Evolutionary conservation across 177 flowering plant species (phyloP), one percentile per base, ranked within the genome.

Genomic region (Tripterygium wilfordii): DNA sequence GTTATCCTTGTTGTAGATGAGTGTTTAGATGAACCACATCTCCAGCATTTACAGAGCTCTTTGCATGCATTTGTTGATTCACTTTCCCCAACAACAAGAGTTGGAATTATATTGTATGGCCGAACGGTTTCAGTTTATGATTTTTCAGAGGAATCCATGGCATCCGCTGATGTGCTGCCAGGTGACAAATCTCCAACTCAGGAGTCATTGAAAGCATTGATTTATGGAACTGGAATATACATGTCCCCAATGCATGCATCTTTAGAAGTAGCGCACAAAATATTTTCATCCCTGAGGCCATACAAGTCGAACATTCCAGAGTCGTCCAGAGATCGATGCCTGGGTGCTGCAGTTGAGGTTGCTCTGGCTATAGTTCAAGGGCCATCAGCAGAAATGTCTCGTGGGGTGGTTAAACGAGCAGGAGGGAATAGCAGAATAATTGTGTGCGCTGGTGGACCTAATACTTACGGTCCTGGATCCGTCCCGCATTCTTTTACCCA

Each of bases 21-120:
- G 45, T 87, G 88, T 56, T 77, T 90, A 58, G 99, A 90, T 48
- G 99, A 90, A 63, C 81, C 80, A 7, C 90, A 89, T 55, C 72
- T 94, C 31, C 95, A 84, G 67, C 96, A 94, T 65, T 49, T 94
- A 19, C 97, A 90, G 60, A 72, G 95, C 63, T 94, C 99, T 13
- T 70, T 94, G 70, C 96, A 94, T 65, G 92, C 95, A 24, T 94
- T 94, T 79, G 84, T 83, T 38, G 90, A 94, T 54, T 90, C 92
- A 21, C 78, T 94, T 35, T 70, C 92, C 49, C 81, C 79, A 14
- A 77, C 84, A 23, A 77, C 91, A 7, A 75, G 87, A 61, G 56
- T 87, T 30, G 99, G 96, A 45, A 76, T 90, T 48, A 63, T 94
- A 52, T 45, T 79, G 16, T 94, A 81, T 72, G 92, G 96, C 5